Conservation (phyloP, 305 asterid genomes). For the Fraxinus sp. region DNA sequence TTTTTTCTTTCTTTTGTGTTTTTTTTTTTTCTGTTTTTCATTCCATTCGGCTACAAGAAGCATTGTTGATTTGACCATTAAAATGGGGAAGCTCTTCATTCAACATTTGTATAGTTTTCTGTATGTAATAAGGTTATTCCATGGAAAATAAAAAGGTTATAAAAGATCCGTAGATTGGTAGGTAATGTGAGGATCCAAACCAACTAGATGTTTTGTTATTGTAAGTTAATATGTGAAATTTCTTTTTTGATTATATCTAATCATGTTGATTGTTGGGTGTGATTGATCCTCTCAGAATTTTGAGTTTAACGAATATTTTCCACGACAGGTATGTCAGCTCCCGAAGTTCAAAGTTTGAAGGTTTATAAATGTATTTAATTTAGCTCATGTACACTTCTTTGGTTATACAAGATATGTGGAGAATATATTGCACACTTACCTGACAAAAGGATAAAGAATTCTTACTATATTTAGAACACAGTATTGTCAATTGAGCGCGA, state of each 20-base stretch:
- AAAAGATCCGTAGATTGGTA: neutral
- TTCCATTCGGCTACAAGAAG: neutral
- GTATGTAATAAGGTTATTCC: neutral
- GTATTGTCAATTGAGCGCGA: neutral
- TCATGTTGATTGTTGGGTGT: neutral
- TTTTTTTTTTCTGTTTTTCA: neutral
- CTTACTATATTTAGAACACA: neutral
- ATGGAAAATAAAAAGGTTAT: neutral
- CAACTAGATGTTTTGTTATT: neutral
- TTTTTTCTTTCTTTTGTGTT: neutral
- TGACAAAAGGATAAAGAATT: neutral
- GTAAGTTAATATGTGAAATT: neutral
- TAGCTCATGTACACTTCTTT: neutral
- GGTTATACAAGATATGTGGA: neutral
- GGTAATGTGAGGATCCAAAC: constrained; percentile 5
- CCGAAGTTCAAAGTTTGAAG: neutral
- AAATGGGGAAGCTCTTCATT: neutral
- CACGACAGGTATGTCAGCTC: neutral
- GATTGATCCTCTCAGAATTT: constrained; percentile 3
- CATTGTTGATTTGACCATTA: neutral
- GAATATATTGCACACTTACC: neutral
- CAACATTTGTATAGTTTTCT: neutral
- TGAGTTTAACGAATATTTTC: neutral
- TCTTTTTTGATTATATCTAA: neutral
- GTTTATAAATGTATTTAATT: neutral